These are phyloP conservation scores for Lagenaria siceraria DNA, from an alignment of 306 rosid species.

Conservation along the genomic window DNA sequence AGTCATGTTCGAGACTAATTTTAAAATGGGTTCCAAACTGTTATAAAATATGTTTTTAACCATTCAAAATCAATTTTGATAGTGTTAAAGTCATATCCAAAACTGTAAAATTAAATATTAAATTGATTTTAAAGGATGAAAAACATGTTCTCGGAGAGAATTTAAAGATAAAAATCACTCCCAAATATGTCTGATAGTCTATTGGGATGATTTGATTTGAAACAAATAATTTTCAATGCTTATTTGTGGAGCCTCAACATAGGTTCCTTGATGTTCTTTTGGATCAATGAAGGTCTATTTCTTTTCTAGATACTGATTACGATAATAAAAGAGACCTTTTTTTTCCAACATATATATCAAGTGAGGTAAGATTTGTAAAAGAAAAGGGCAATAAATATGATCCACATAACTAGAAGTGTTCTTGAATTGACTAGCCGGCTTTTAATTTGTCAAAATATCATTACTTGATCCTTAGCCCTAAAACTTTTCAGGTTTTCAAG, in stretches of 20 bases:
- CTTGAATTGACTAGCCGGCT: background rate
- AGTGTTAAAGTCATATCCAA: too few relatives aligned
- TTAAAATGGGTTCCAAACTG: too few relatives aligned
- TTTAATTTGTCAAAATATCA: background rate
- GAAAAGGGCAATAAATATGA: background rate
- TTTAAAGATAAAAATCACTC: too few relatives aligned
- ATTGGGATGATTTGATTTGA: background rate
- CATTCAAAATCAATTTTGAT: too few relatives aligned
- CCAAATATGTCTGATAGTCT: too few relatives aligned
- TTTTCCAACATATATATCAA: background rate
- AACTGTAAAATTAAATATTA: too few relatives aligned
- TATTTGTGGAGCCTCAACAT: background rate
- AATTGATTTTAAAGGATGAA: too few relatives aligned
- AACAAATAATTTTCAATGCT: background rate
- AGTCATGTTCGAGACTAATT: too few relatives aligned
- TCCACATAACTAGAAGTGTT: background rate
- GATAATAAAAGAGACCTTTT: background rate
- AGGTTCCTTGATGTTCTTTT: background rate
- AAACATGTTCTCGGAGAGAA: too few relatives aligned
- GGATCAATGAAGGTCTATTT: background rate
- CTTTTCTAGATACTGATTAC: background rate
- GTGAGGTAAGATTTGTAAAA: background rate
- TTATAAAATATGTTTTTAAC: too few relatives aligned
- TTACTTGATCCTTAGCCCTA: background rate
- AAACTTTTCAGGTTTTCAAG: constrained; percentile 50